Evolutionary conservation across 106 monocot species (phyloP).

Genomic region (Gastrodia elata): DNA sequence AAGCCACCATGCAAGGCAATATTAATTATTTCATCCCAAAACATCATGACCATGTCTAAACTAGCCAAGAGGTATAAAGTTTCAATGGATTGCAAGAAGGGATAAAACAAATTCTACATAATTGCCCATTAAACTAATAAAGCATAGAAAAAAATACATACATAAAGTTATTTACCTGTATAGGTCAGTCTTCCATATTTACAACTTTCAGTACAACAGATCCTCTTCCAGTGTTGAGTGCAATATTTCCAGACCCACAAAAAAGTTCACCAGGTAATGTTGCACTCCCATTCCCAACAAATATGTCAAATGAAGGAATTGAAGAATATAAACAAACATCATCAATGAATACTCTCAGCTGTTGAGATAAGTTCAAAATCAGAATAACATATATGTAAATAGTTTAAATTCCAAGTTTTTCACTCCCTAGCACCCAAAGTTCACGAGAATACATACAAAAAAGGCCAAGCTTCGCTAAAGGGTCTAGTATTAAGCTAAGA

Average conservation of each 20-base stretch:
- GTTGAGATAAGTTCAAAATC: neutral
- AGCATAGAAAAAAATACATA: neutral
- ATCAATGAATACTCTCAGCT: neutral
- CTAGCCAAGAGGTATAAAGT: too few relatives aligned
- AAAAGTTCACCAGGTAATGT: constrained; percentile 63
- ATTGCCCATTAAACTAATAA: neutral
- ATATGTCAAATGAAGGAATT: constrained; percentile 86
- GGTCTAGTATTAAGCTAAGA: neutral
- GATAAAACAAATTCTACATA: neutral
- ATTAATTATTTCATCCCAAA: too few relatives aligned
- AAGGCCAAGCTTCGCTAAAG: neutral
- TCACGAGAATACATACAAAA: neutral
- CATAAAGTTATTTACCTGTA: constrained; percentile 53
- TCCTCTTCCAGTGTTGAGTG: constrained; percentile 59
- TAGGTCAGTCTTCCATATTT: constrained; percentile 91
- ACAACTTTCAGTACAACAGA: constrained; percentile 62
- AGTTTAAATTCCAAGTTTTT: neutral
- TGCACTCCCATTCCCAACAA: constrained; percentile 31
- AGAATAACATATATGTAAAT: neutral
- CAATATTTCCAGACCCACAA: constrained; percentile 37
- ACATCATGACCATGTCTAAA: too few relatives aligned
- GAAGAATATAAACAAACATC: constrained; percentile 11
- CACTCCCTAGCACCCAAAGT: neutral
- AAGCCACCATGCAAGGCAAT: too few relatives aligned
- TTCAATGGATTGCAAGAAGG: neutral